These are phyloP conservation scores for Linderniella brevidens DNA, from an alignment of 257 asterid species.

Conservation along the genomic window DNA sequence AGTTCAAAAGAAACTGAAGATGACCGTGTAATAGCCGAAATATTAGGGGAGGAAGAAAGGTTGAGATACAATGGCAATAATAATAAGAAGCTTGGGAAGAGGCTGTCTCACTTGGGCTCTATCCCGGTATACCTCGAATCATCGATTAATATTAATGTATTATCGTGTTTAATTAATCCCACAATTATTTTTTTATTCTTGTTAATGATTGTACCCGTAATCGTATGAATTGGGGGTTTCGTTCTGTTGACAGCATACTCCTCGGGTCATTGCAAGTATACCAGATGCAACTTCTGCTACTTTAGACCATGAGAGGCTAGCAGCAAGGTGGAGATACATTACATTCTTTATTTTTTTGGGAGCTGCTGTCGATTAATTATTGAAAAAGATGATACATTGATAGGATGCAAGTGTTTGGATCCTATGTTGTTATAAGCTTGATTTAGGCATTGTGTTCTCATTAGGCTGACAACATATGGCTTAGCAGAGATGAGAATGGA, in stretches of 20 bases:
- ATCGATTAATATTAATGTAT: not conserved
- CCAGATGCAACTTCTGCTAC: conserved; percentile 81
- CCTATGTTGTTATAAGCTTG: not conserved
- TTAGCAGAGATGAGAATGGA: conserved; percentile 76
- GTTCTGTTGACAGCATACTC: conserved; percentile 69
- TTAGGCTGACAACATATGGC: conserved; percentile 63
- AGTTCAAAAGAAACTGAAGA: conserved; percentile 73
- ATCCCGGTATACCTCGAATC: conserved; percentile 37
- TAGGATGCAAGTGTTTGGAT: not conserved
- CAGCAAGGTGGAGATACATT: conserved; percentile 37
- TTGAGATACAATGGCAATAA: conserved; percentile 10
- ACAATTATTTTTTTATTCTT: too few relatives aligned
- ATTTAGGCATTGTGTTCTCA: conserved; percentile 10
- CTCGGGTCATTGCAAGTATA: conserved; percentile 58
- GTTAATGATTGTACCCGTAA: too few relatives aligned
- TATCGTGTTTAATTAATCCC: too few relatives aligned
- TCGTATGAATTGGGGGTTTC: conserved; percentile 13
- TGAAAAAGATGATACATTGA: not conserved
- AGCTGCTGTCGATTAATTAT: not conserved
- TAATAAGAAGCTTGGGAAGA: conserved; percentile 47
- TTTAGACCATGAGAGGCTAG: conserved; percentile 74
- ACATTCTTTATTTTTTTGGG: not conserved
- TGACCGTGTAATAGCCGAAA: conserved; percentile 75
- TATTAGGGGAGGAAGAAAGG: conserved; percentile 59
- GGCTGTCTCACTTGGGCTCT: conserved; percentile 90